Evolutionary conservation across 257 asterid genomes (phyloP).

Genomic region (Solanum lycopersicoides): DNA sequence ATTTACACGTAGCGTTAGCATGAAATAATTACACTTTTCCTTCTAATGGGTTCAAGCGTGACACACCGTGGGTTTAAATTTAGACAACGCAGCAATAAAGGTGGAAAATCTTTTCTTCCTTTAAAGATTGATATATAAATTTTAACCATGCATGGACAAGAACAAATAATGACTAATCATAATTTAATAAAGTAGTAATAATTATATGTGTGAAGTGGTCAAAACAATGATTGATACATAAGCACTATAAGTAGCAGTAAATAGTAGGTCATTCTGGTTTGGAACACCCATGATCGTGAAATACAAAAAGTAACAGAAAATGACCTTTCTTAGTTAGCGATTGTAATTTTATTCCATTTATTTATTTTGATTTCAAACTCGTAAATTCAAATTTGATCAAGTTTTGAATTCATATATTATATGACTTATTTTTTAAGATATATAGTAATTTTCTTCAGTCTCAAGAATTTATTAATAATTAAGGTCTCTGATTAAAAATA

Average conservation of each 20-base stretch:
- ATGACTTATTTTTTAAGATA: not conserved
- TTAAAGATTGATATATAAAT: not conserved
- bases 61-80: not conserved
- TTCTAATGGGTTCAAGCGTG: not conserved
- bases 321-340: not conserved
- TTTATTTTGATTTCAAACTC: too few relatives aligned
- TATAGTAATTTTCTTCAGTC: not conserved
- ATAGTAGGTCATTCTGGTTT: not conserved
- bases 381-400: not conserved
- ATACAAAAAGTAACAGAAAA: not conserved
- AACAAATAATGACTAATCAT: not conserved
- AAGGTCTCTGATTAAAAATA: too few relatives aligned
- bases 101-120: not conserved
- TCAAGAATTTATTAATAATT: too few relatives aligned
- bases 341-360: not conserved
- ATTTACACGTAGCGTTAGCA: not conserved
- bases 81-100: not conserved
- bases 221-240: not conserved
- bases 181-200: not conserved
- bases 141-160: not conserved
- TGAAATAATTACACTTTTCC: not conserved
- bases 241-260: not conserved
- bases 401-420: not conserved
- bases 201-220: not conserved
- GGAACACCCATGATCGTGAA: not conserved